These are phyloP conservation scores for Trichophyton mentagrophytes DNA, from an alignment of 2,329 filamentous ascomycete species.

Conservation along the genomic window DNA sequence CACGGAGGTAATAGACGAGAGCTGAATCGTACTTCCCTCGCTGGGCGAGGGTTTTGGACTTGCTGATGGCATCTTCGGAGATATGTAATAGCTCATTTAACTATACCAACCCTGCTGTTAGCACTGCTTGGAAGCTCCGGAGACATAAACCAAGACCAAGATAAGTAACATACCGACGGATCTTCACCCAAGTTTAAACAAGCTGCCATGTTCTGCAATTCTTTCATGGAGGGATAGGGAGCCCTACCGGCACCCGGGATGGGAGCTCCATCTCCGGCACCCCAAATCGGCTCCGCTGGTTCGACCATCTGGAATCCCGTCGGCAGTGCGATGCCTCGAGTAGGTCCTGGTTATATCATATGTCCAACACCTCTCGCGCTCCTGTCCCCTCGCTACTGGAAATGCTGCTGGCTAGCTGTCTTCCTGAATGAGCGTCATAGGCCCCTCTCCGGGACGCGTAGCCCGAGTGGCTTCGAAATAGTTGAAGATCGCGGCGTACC, in stretches of 20 bases:
- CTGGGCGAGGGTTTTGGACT: slow-evolving; percentile 22
- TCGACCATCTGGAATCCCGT: background rate
- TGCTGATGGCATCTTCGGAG: slow-evolving; percentile 26
- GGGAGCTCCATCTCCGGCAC: slow-evolving; percentile 5
- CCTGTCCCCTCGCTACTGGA: background rate
- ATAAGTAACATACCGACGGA: slow-evolving; percentile 9
- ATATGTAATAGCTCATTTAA: slow-evolving; percentile 23
- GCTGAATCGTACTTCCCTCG: slow-evolving; percentile 51
- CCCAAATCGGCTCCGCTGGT: background rate
- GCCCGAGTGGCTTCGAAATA: background rate
- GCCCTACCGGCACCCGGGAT: slow-evolving; percentile 8
- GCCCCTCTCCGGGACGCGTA: background rate
- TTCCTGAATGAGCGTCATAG: background rate
- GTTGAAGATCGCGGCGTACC: background rate
- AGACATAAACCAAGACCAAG: background rate
- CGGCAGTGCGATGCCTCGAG: background rate
- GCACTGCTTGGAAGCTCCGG: background rate
- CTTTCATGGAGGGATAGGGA: slow-evolving; percentile 24
- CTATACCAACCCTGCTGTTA: slow-evolving; percentile 15
- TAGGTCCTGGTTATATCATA: background rate
- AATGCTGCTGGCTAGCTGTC: background rate
- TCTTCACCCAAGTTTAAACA: slow-evolving; percentile 10
- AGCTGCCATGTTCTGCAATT: slow-evolving; percentile 20
- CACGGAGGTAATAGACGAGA: slow-evolving; percentile 71
- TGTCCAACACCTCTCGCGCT: background rate